phyloP scores from a whole-genome alignment of 768 basidiomycete genomes.

The Suillus subluteus region DNA sequence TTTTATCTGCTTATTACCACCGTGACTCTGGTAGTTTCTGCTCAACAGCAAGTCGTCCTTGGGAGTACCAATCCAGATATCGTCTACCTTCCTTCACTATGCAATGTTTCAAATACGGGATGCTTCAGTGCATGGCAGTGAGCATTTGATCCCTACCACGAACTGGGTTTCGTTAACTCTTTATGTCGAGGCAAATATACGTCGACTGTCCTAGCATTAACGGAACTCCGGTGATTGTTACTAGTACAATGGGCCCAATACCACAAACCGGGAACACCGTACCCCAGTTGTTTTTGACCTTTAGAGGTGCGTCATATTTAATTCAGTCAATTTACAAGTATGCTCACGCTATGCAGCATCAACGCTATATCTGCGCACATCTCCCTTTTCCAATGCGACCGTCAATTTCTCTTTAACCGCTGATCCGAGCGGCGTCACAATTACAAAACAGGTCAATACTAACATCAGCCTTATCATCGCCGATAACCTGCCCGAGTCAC shows the following conservation, averaged over 20 bases:
- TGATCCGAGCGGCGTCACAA: constrained; percentile 37
- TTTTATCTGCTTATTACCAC: constrained; percentile 14
- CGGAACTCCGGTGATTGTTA: constrained; percentile 31
- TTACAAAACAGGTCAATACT: constrained; percentile 45
- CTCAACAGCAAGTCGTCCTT: constrained; percentile 28
- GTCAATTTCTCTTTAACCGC: constrained; percentile 54
- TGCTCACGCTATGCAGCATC: constrained; percentile 37
- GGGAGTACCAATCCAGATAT: constrained; percentile 27
- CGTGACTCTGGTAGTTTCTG: constrained; percentile 15
- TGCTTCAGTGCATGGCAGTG: constrained; percentile 32
- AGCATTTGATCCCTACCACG: neutral
- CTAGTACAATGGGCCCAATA: constrained; percentile 43
- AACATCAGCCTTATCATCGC: constrained; percentile 42
- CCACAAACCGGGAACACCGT: constrained; percentile 44
- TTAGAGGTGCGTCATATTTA: constrained; percentile 45
- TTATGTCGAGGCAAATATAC: constrained; percentile 25
- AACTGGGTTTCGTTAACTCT: neutral
- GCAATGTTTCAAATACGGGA: constrained; percentile 16
- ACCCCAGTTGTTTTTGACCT: constrained; percentile 61
- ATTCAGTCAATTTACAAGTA: constrained; percentile 12
- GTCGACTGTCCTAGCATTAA: constrained; percentile 16
- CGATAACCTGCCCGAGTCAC: constrained; percentile 42
- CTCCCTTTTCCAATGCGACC: constrained; percentile 50
- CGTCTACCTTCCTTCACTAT: constrained; percentile 32
- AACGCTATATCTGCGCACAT: constrained; percentile 46